Conservation (phyloP, 805 yeast genomes). For the Suhomyces pyralidae region DNA sequence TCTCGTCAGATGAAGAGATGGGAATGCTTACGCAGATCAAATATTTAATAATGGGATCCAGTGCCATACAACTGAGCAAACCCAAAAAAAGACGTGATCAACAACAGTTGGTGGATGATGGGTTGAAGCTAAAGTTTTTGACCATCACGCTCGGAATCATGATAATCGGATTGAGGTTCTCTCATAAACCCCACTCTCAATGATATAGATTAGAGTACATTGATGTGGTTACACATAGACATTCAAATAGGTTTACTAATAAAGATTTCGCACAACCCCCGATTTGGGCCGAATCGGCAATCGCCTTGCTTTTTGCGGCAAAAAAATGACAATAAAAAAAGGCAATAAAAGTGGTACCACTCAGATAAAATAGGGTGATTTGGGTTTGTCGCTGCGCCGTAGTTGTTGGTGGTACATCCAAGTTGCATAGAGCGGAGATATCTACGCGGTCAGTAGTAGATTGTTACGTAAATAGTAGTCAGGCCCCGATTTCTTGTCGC, state of each 20-base stretch:
- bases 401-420: background rate
- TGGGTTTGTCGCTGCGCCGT: background rate
- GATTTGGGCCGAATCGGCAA: background rate
- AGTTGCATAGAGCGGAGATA: background rate
- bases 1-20: conserved; percentile 19
- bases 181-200: conserved; percentile 17
- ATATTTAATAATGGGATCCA: conserved; percentile 31
- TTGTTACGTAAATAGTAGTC: background rate
- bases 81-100: conserved; percentile 17
- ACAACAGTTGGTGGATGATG: conserved; percentile 35
- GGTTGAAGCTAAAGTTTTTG: conserved; percentile 40
- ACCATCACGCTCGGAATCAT: conserved; percentile 42
- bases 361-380: background rate
- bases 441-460: background rate
- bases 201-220: background rate
- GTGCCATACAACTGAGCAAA: conserved; percentile 2
- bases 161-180: conserved; percentile 37
- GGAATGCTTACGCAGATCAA: conserved; percentile 36
- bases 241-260: background rate
- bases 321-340: background rate
- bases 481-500: background rate
- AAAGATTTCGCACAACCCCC: background rate
- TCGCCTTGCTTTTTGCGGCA: background rate
- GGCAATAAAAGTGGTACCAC: conserved; percentile 11
- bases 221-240: background rate